These are phyloP conservation scores for Agaricus blazei DNA, from an alignment of 768 basidiomycete genomes.

Conservation along the genomic window DNA sequence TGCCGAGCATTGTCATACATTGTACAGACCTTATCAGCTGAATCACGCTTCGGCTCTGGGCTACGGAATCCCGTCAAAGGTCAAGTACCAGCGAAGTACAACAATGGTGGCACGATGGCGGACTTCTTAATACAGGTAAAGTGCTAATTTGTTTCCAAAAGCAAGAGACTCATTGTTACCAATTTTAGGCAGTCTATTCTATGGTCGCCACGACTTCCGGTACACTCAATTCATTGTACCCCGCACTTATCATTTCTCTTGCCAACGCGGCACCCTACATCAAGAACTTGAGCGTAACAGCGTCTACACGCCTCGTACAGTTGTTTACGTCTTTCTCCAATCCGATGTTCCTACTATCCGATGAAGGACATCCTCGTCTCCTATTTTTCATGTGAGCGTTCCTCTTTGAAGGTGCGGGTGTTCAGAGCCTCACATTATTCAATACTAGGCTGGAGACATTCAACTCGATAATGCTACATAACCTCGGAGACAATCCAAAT, in stretches of 20 bases:
- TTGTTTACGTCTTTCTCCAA: conserved; percentile 90
- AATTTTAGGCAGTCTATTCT: conserved; percentile 73
- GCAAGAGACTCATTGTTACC: conserved; percentile 9
- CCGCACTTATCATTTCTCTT: conserved; percentile 85
- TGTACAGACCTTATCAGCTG: conserved; percentile 86
- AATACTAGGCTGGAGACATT: conserved; percentile 78
- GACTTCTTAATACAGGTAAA: conserved; percentile 91
- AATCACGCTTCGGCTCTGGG: conserved; percentile 68
- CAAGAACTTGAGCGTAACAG: conserved; percentile 71
- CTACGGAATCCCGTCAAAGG: conserved; percentile 61
- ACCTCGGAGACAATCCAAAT: conserved; percentile 81
- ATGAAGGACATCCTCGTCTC: conserved; percentile 91
- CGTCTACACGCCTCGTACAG: conserved; percentile 81
- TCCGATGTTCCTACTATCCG: conserved; percentile 83
- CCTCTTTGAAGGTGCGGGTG: not conserved
- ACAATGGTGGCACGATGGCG: conserved; percentile 62
- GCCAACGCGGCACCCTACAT: conserved; percentile 88
- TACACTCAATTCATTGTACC: conserved; percentile 77
- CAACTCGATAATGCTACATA: conserved; percentile 76
- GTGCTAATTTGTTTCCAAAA: too few species aligned
- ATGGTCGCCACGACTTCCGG: conserved; percentile 89
- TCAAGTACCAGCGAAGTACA: conserved; percentile 74
- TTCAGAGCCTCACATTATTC: not conserved
- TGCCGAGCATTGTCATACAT: conserved; percentile 89
- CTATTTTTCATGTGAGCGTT: conserved; percentile 80